A percentile compares a stretch with the other conserved stretches of the same genome.
These are phyloP conservation scores for Nissolia schottii DNA, from an alignment of 306 rosid genomes.

Conservation along the genomic window DNA sequence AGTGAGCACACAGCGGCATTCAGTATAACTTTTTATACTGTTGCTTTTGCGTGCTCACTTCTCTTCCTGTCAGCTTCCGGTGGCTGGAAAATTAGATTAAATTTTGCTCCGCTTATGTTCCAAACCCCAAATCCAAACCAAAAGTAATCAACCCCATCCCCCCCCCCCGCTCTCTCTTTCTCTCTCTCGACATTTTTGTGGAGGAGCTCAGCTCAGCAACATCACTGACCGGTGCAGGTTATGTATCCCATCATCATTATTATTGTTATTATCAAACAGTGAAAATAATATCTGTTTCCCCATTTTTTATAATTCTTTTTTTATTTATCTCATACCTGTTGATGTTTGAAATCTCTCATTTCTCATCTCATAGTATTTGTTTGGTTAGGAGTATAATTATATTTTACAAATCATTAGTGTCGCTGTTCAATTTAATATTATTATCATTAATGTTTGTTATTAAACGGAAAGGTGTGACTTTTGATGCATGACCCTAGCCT, in stretches of 20 bases:
- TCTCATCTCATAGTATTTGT: neutral
- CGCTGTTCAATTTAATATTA: conserved; percentile 12
- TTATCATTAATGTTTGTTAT: neutral
- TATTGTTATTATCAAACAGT: conserved; percentile 36
- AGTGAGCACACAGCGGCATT: conserved; percentile 95
- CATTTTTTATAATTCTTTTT: too few relatives aligned
- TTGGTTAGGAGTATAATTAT: too few relatives aligned
- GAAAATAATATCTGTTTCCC: too few relatives aligned
- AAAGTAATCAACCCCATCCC: too few relatives aligned
- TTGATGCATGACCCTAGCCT: conserved; percentile 33
- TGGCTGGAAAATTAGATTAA: conserved; percentile 17
- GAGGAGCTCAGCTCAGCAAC: neutral
- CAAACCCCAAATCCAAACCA: neutral
- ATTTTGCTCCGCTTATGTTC: conserved; percentile 30
- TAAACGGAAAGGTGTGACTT: conserved; percentile 48
- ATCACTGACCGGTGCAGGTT: conserved; percentile 14
- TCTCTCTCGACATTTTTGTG: neutral
- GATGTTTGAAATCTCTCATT: neutral
- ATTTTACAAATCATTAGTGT: neutral
- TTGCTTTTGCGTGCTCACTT: conserved; percentile 89
- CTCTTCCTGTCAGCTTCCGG: conserved; percentile 80
- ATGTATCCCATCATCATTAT: too few relatives aligned
- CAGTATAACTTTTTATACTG: conserved; percentile 46
- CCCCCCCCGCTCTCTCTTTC: neutral
- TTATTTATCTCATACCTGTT: neutral